Evolutionary conservation across 78 protist genomes (phyloP).

Genomic region (Dictyostelium firmibasis): DNA sequence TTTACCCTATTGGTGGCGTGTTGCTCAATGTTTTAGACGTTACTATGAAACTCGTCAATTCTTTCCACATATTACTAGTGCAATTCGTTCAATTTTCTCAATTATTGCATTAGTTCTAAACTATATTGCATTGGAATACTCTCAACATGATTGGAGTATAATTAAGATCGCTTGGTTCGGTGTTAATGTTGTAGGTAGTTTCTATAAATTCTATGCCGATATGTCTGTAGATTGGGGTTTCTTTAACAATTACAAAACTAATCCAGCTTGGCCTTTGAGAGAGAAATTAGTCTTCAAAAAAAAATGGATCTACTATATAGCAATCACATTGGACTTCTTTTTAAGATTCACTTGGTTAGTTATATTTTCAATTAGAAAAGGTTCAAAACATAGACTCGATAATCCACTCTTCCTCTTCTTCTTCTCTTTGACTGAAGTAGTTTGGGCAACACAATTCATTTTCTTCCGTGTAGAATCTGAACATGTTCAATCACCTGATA

Average conservation of each 20-base stretch:
- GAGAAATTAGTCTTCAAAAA: slow-evolving; percentile 30
- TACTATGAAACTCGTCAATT: slow-evolving; percentile 63
- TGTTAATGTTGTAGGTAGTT: slow-evolving; percentile 39
- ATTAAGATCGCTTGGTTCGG: slow-evolving; percentile 24
- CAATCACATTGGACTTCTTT: slow-evolving; percentile 29
- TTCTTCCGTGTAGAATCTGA: slow-evolving; percentile 63
- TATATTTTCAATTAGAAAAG: slow-evolving; percentile 30
- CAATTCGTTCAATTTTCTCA: slow-evolving; percentile 61
- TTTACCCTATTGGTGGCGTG: slow-evolving; percentile 35
- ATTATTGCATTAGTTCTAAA: background rate
- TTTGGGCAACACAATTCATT: slow-evolving; percentile 72
- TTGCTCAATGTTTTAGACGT: slow-evolving; percentile 72
- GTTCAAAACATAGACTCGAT: slow-evolving; percentile 56
- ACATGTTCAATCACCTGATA: slow-evolving; percentile 29
- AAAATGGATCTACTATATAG: slow-evolving; percentile 47
- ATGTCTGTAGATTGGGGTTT: slow-evolving; percentile 73
- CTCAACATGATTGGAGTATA: background rate
- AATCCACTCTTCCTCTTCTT: slow-evolving; percentile 59
- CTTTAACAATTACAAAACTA: background rate
- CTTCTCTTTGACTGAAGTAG: slow-evolving; percentile 51
- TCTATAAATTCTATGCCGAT: slow-evolving; percentile 68
- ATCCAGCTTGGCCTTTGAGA: slow-evolving; percentile 43
- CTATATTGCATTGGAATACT: slow-evolving; percentile 42
- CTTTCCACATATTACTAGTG: slow-evolving; percentile 75
- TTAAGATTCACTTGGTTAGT: slow-evolving; percentile 64